Percentiles rank a stretch among this genome's conserved stretches.
Conservation (phyloP, 805 yeast genomes). For the Saccharomycopsis lassenensis region DNA sequence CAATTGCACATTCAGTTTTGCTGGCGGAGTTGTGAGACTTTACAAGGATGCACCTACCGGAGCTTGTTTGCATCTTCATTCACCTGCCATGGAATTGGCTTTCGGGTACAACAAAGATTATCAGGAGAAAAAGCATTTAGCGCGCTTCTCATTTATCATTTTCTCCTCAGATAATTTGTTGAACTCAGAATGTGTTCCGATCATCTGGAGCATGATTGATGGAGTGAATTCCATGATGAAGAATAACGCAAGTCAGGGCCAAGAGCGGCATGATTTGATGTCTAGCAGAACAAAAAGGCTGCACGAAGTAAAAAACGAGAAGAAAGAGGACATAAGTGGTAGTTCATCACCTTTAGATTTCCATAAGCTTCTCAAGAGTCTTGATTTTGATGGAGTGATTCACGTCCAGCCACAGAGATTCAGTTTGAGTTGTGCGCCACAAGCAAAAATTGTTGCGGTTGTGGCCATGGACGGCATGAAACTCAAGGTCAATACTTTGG, state of each 20-base stretch:
- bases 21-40: constrained; percentile 52
- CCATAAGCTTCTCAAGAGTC: constrained; percentile 36
- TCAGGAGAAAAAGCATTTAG: constrained; percentile 31
- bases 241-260: constrained; percentile 14
- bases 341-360: constrained; percentile 23
- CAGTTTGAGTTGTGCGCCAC: constrained; percentile 83
- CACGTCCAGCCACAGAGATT: constrained; percentile 64
- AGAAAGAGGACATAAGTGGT: background rate
- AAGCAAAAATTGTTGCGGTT: constrained; percentile 83
- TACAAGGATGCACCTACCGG: constrained; percentile 18
- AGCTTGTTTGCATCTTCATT: constrained; percentile 50
- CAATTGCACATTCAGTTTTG: constrained; percentile 46
- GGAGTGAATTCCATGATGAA: constrained; percentile 40
- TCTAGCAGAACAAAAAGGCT: background rate
- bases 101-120: constrained; percentile 39
- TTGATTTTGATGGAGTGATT: constrained; percentile 54
- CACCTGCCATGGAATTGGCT: constrained; percentile 63
- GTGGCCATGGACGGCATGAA: constrained; percentile 63
- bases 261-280: constrained; percentile 1
- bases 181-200: constrained; percentile 70
- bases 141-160: constrained; percentile 45
- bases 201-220: constrained; percentile 46
- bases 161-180: constrained; percentile 64
- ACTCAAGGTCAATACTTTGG: constrained; percentile 43
- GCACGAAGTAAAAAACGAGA: background rate